phyloP scores from a whole-genome alignment of 345 rosid genomes.

The Gossypium australe region DNA sequence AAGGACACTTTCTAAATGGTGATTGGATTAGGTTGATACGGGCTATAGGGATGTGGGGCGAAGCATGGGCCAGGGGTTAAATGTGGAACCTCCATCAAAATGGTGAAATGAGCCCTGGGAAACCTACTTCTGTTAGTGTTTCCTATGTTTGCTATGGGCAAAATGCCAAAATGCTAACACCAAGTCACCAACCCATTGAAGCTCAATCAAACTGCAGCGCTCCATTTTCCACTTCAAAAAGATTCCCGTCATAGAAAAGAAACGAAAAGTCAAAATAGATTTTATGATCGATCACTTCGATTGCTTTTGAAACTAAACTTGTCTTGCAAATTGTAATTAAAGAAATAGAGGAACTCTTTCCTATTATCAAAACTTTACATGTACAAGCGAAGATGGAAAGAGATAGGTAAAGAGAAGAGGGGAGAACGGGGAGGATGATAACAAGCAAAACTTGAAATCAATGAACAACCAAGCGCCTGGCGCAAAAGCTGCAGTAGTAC shows the following conservation, averaged over 20 bases:
- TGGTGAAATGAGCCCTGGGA: background rate
- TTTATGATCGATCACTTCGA: background rate
- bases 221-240: background rate
- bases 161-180: background rate
- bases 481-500: slow-evolving; percentile 52
- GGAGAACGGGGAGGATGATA: background rate
- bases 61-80: background rate
- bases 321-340: background rate
- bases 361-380: background rate
- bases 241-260: background rate
- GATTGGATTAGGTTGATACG: background rate
- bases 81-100: background rate
- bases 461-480: slow-evolving; percentile 46
- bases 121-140: background rate
- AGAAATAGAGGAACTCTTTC: background rate
- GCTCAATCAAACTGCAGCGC: background rate
- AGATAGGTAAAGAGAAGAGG: background rate
- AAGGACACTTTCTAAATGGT: no score
- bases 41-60: background rate
- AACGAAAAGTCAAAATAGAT: background rate
- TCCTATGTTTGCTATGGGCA: background rate
- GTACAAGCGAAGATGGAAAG: background rate
- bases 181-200: background rate
- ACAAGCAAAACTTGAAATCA: background rate
- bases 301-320: background rate